Evolutionary conservation across 2,329 filamentous ascomycete genomes (phyloP).

Genomic region (Monilinia polystroma): DNA sequence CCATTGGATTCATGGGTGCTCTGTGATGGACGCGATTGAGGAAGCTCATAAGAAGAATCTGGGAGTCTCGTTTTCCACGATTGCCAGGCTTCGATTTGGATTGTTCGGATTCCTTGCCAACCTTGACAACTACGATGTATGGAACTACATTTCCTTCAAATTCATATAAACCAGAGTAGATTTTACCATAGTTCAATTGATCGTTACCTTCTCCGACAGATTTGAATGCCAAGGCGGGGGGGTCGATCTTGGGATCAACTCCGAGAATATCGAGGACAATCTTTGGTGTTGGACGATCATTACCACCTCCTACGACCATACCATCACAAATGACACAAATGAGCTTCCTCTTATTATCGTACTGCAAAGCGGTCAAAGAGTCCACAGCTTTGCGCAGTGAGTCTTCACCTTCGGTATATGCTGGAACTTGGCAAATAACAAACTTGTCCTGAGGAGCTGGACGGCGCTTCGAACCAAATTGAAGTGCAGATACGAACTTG

Average conservation of each 20-base stretch:
- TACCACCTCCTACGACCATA: constrained; percentile 93
- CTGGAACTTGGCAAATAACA: constrained; percentile 96
- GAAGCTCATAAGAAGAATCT: constrained; percentile 95
- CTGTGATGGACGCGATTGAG: constrained; percentile 96
- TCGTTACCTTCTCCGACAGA: constrained; percentile 85
- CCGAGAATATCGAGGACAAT: constrained; percentile 97
- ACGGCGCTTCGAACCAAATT: constrained; percentile 87
- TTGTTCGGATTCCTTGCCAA: constrained; percentile 95
- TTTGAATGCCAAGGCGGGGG: constrained; percentile 90
- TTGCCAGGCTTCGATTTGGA: constrained; percentile 90
- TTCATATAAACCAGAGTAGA: constrained; percentile 97
- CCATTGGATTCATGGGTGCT: constrained; percentile 89
- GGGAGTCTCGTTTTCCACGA: constrained; percentile 96
- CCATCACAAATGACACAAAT: constrained; percentile 96
- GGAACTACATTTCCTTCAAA: constrained; percentile 97
- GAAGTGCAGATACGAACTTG: constrained; percentile 91
- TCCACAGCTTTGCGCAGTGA: constrained; percentile 89
- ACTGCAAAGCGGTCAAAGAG: constrained; percentile 88
- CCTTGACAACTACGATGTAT: constrained; percentile 93
- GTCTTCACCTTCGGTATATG: constrained; percentile 97
- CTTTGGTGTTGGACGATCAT: constrained; percentile 94
- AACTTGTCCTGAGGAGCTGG: constrained; percentile 96
- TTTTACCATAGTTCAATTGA: constrained; percentile 97
- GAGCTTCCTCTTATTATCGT: constrained; percentile 97
- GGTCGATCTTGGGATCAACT: constrained; percentile 94